Conservation (phyloP, 176 grass and related monocot species). For the Pontederia paniculata region DNA sequence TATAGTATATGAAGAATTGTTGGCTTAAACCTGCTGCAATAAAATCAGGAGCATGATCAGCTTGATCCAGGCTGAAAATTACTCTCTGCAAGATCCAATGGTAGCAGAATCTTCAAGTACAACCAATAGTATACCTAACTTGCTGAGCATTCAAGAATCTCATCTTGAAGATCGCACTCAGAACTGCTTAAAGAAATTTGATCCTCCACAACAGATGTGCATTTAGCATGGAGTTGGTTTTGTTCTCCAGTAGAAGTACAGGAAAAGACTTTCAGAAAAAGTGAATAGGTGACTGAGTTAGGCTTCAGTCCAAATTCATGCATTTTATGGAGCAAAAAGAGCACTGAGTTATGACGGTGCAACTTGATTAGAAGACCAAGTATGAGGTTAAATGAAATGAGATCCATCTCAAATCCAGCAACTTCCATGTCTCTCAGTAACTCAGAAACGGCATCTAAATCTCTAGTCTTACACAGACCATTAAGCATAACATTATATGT, state of each 20-base stretch:
- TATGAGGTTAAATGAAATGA: constrained; percentile 53
- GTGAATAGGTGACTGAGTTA: constrained; percentile 29
- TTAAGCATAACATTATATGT: constrained; percentile 81
- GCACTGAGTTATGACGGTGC: constrained; percentile 22
- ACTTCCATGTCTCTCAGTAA: constrained; percentile 64
- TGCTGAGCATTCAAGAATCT: no score
- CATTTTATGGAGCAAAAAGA: constrained; percentile 45
- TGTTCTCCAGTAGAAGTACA: constrained; percentile 14
- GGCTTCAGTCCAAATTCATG: constrained; percentile 47
- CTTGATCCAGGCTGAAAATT: no score
- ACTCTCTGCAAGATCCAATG: no score
- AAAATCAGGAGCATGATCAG: no score
- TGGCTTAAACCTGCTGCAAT: no score
- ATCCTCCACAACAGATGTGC: neutral
- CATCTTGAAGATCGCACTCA: no score
- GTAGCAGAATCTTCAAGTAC: no score
- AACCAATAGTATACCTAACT: no score
- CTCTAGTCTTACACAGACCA: constrained; percentile 53
- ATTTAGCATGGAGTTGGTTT: constrained; percentile 7
- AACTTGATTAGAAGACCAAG: constrained; percentile 59
- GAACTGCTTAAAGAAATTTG: no score
- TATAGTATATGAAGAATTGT: no score
- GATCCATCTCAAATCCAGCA: constrained; percentile 48
- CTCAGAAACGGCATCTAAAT: constrained; percentile 37
- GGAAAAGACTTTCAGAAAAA: constrained; percentile 32